A percentile compares a stretch with the other conserved stretches of the same genome.
phyloP scores from a whole-genome alignment of 2,329 filamentous ascomycete genomes.

The Verticillium dahliae region DNA sequence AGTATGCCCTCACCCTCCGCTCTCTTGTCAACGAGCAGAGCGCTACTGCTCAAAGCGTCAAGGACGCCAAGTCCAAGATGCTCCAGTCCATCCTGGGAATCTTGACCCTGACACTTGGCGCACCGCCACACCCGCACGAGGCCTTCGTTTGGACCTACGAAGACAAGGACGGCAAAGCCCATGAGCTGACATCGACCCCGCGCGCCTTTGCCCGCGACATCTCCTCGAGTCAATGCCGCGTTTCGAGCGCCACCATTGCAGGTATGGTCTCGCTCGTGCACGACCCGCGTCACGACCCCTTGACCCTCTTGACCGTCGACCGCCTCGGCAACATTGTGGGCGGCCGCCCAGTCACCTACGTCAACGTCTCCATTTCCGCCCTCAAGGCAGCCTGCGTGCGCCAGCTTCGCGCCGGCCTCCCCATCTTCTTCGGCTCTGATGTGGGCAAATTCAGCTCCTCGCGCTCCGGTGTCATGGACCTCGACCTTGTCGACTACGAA shows the following conservation, averaged over 20 bases:
- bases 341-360: slow-evolving; percentile 68
- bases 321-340: slow-evolving; percentile 77
- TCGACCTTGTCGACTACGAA: slow-evolving; percentile 68
- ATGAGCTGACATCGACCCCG: slow-evolving; percentile 59
- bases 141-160: slow-evolving; percentile 77
- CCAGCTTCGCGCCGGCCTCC: slow-evolving; percentile 72
- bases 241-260: slow-evolving; percentile 55
- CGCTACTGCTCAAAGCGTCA: slow-evolving; percentile 30
- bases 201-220: slow-evolving; percentile 66
- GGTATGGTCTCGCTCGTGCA: slow-evolving; percentile 76
- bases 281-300: slow-evolving; percentile 72
- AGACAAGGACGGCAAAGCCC: slow-evolving; percentile 60
- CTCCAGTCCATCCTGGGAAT: slow-evolving; percentile 74
- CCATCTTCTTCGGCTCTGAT: slow-evolving; percentile 85
- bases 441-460: slow-evolving; percentile 76
- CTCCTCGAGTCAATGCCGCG: slow-evolving; percentile 50
- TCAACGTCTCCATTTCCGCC: slow-evolving; percentile 69
- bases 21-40: slow-evolving; percentile 32
- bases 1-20: slow-evolving; percentile 72
- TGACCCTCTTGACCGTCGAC: slow-evolving; percentile 67
- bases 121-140: slow-evolving; percentile 62
- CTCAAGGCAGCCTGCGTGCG: slow-evolving; percentile 69
- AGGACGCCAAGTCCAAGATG: slow-evolving; percentile 61
- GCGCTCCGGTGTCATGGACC: slow-evolving; percentile 70
- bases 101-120: slow-evolving; percentile 75